A percentile compares a stretch with the other conserved stretches of the same genome.
Conservation (phyloP, 805 yeast genomes). For the Yarrowia porcina region DNA sequence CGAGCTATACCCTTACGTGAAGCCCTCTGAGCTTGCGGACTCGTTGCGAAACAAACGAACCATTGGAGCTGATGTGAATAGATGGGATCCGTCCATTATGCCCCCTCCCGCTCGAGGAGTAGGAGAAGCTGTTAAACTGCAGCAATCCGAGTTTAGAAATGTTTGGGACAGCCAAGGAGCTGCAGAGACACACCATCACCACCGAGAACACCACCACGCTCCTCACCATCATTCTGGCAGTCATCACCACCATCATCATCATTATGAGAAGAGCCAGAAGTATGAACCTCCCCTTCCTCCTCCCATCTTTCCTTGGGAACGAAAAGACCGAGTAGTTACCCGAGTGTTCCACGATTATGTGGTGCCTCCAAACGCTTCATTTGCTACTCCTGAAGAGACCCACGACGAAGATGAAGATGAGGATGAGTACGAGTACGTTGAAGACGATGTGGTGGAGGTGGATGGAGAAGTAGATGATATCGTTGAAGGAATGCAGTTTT, state of each 20-base stretch:
- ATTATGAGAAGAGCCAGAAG: neutral
- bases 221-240: neutral
- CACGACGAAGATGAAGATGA: neutral
- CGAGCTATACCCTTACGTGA: slow-evolving; percentile 22
- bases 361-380: neutral
- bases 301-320: slow-evolving; percentile 23
- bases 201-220: neutral
- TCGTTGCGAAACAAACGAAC: slow-evolving; percentile 11
- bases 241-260: neutral
- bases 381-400: neutral
- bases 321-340: neutral
- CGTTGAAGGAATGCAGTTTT: neutral
- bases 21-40: neutral
- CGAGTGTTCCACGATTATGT: slow-evolving; percentile 22
- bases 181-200: neutral
- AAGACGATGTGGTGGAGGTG: slow-evolving; percentile 10
- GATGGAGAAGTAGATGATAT: neutral
- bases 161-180: slow-evolving; percentile 26
- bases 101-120: slow-evolving; percentile 32
- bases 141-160: slow-evolving; percentile 27
- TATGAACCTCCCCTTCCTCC: neutral
- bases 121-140: slow-evolving; percentile 33
- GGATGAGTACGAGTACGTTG: neutral
- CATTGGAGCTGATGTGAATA: slow-evolving; percentile 29
- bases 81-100: slow-evolving; percentile 35